These are phyloP conservation scores for Ustilago trichophora DNA, from an alignment of 1,284 basidiomycete genomes.

Conservation along the genomic window DNA sequence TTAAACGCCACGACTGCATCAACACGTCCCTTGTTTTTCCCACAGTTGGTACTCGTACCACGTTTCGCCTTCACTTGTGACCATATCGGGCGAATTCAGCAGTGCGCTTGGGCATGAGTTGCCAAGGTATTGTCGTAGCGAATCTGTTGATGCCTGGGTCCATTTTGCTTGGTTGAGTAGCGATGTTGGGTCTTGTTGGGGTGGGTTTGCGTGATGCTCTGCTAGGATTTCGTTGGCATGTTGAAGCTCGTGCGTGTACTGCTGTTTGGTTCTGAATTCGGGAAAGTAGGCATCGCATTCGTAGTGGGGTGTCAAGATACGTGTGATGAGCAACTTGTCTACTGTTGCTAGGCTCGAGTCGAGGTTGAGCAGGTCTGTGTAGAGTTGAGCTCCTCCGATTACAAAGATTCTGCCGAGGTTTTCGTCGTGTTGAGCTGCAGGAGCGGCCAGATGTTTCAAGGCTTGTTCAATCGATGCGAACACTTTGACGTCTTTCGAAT, in stretches of 20 bases:
- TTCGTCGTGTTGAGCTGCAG: too few relatives aligned
- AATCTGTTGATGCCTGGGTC: conserved; percentile 19
- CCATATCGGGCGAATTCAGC: conserved; percentile 10
- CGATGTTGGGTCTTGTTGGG: not conserved
- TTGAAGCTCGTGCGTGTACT: conserved; percentile 27
- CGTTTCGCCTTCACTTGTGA: conserved; percentile 28
- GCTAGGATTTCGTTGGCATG: conserved; percentile 2
- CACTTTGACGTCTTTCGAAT: conserved; percentile 22
- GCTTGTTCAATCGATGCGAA: conserved; percentile 30
- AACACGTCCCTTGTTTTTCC: conserved; percentile 16
- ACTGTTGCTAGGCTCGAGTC: conserved; percentile 10
- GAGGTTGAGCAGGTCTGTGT: conserved; percentile 71
- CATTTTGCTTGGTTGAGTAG: conserved; percentile 18
- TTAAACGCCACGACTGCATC: too few relatives aligned
- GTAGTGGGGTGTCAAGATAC: conserved; percentile 78
- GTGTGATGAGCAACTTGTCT: conserved; percentile 76
- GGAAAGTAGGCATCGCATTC: conserved; percentile 89
- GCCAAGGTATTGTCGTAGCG: conserved; percentile 24
- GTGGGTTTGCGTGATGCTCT: too few relatives aligned
- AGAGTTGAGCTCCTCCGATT: conserved; percentile 89
- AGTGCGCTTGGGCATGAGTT: conserved; percentile 17
- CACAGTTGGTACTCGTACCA: conserved; percentile 47
- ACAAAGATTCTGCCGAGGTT: conserved; percentile 73
- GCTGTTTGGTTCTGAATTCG: conserved; percentile 71
- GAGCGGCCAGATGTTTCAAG: conserved; percentile 3